Base-by-base conservation (phyloP, 176 grass and related monocot genomes). In the Zea luxurians region DNA sequence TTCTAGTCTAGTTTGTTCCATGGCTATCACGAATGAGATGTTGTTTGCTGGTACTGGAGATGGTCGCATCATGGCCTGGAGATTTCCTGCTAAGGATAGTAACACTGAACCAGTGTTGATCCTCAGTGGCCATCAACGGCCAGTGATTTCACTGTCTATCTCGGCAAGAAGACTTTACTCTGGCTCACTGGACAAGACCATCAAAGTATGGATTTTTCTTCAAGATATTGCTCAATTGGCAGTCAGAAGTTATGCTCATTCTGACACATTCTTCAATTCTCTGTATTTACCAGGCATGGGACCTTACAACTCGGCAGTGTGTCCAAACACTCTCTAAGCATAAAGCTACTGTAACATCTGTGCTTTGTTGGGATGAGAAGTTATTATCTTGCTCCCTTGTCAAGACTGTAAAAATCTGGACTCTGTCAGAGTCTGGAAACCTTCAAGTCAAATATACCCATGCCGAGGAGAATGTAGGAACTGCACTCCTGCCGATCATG, bases 351-450 rank as follows among this genome's bases (percentile, higher is more conserved):
- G 91, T 93, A 83, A 93, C 78, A 61, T 88, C 91, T 10, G 66
- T 90, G 44, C 80, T 88, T 75, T 81, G 88, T 78, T 93, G 91
- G 85, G 82, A 71, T 35, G 58, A 90, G n/a, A 90, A 88, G 50
- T 70, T 85, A 81, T 16, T 93, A 44, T 90, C 88, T 69, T 90
- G 84, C 64, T 93, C 91, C 15, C 57, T 93, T 45, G 91, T 90
- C 76, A 77, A 73, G 63, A 81, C 85, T 2, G 35, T 90, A 59
- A 93, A 90, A 79, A 54, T 83, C 46, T 93, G 87, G 91, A 58
- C 61, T 74, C 37, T 73, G 46, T 83, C 70, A 73, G 50, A 90
- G 50, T 85, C 60, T 70, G 88, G 75, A 68, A 60, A 63, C 4
- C 74, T 93, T 74, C 70, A 88, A 88, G 82, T 64, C 15, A 66